These are phyloP conservation scores for Stagonosporopsis chrysanthemi DNA, from an alignment of 2,329 filamentous ascomycete genomes.

Conservation along the genomic window DNA sequence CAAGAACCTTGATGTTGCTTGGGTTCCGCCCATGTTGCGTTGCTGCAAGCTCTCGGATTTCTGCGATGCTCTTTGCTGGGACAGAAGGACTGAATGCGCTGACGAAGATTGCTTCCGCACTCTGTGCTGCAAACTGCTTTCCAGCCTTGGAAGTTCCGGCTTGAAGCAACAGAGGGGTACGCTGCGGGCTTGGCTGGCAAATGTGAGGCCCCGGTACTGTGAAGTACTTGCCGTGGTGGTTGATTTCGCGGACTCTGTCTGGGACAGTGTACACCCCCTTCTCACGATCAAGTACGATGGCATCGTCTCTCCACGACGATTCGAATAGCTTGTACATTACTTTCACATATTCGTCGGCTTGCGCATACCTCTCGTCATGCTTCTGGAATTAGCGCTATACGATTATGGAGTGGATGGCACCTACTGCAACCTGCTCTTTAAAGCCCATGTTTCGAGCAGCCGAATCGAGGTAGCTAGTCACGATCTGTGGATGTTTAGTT, in stretches of 20 bases:
- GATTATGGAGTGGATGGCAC: constrained; percentile 63
- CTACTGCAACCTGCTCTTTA: constrained; percentile 64
- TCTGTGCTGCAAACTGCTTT: constrained; percentile 71
- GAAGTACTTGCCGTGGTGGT: constrained; percentile 72
- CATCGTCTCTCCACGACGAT: constrained; percentile 72
- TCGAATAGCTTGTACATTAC: constrained; percentile 75
- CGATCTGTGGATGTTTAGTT: constrained; percentile 56
- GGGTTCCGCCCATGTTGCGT: constrained; percentile 65
- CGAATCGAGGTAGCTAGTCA: constrained; percentile 72
- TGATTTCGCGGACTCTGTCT: constrained; percentile 67
- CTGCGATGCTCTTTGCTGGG: constrained; percentile 67
- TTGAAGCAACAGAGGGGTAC: constrained; percentile 73
- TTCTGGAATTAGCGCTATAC: constrained; percentile 53
- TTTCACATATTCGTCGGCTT: constrained; percentile 73
- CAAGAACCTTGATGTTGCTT: constrained; percentile 70
- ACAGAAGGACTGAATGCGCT: constrained; percentile 38
- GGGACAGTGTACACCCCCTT: constrained; percentile 67
- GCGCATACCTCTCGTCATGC: constrained; percentile 72
- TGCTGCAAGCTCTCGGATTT: constrained; percentile 66
- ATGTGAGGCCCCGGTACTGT: constrained; percentile 70
- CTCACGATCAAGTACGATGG: constrained; percentile 66
- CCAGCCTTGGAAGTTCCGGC: constrained; percentile 73
- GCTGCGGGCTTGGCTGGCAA: constrained; percentile 70
- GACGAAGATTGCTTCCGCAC: constrained; percentile 76
- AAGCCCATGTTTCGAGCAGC: constrained; percentile 70